Evolutionary conservation across 805 yeast genomes (phyloP).

Genomic region (Zygosaccharomyces bisporus): DNA sequence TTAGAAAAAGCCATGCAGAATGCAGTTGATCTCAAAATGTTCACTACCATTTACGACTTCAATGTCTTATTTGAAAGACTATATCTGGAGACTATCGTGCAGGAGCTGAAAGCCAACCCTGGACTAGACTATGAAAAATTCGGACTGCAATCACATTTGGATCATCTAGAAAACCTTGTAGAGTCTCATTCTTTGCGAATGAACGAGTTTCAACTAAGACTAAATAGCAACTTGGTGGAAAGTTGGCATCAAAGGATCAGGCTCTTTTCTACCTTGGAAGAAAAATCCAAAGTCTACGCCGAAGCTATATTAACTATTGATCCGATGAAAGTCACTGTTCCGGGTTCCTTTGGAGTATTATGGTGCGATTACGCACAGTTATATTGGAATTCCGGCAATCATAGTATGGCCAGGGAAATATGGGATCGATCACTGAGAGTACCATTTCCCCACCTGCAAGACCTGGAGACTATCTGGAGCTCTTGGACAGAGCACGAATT

Average conservation of each 20-base stretch:
- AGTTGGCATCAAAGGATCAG: conserved; percentile 66
- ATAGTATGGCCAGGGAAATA: conserved; percentile 57
- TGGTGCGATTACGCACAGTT: conserved; percentile 71
- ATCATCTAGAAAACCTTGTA: conserved; percentile 51
- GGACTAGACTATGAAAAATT: conserved; percentile 31
- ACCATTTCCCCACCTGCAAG: conserved; percentile 59
- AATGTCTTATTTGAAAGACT: conserved; percentile 50
- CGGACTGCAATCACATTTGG: conserved; percentile 41
- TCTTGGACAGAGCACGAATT: conserved; percentile 72
- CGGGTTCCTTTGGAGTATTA: conserved; percentile 48
- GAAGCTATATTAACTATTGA: conserved; percentile 63
- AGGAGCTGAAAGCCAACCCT: conserved; percentile 17
- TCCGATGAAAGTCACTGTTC: conserved; percentile 46
- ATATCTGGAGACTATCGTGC: conserved; percentile 10
- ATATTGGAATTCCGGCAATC: conserved; percentile 55
- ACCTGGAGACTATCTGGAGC: conserved; percentile 65
- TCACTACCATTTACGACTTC: conserved; percentile 59
- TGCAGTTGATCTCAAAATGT: conserved; percentile 55
- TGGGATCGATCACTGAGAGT: conserved; percentile 65
- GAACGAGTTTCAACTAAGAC: conserved; percentile 64
- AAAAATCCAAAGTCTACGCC: conserved; percentile 49
- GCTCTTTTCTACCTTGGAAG: conserved; percentile 40
- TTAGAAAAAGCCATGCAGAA: conserved; percentile 48
- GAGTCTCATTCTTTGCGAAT: conserved; percentile 53
- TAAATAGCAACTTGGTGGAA: conserved; percentile 55